Conservation (phyloP, 192 early-diverging fungal genomes). For the Kappamyces sp. region DNA sequence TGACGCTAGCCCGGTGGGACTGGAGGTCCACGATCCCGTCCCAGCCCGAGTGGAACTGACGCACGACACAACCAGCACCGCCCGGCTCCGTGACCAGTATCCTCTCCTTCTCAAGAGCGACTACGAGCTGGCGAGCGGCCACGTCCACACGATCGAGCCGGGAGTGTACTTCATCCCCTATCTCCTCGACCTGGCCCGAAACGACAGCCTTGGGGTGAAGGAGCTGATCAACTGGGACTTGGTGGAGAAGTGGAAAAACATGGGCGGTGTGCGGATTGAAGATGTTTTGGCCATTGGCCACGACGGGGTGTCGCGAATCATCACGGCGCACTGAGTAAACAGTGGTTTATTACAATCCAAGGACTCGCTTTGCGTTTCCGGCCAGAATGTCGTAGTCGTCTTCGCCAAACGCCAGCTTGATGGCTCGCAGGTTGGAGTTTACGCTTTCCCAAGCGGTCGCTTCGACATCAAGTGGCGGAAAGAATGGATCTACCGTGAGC, state of each 20-base stretch:
- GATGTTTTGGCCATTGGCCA: conserved; percentile 40
- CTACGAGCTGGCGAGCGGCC: conserved; percentile 58
- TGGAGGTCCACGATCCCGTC: conserved; percentile 85
- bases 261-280: conserved; percentile 49
- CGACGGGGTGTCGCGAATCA: conserved; percentile 25
- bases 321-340: no score
- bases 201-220: conserved; percentile 4
- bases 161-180: conserved; percentile 88
- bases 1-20: conserved; percentile 41
- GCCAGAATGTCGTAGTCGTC: conserved; percentile 1
- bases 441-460: conserved; percentile 14
- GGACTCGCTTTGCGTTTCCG: conserved; percentile 3
- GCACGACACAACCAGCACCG: neutral
- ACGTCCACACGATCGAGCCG: conserved; percentile 86
- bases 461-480: conserved; percentile 16
- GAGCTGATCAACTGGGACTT: conserved; percentile 40
- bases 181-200: conserved; percentile 35
- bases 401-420: conserved; percentile 6
- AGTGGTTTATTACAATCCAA: neutral
- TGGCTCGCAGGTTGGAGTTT: conserved; percentile 7
- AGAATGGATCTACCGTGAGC: conserved; percentile 30
- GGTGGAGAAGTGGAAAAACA: conserved; percentile 24
- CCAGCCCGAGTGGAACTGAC: conserved; percentile 20
- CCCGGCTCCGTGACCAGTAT: conserved; percentile 1
- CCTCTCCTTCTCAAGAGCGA: conserved; percentile 32